A percentile compares a stretch with the other conserved stretches of the same genome.
phyloP scores from a whole-genome alignment of 1,139 yeast species.

The Saccharomyces hybrid region DNA sequence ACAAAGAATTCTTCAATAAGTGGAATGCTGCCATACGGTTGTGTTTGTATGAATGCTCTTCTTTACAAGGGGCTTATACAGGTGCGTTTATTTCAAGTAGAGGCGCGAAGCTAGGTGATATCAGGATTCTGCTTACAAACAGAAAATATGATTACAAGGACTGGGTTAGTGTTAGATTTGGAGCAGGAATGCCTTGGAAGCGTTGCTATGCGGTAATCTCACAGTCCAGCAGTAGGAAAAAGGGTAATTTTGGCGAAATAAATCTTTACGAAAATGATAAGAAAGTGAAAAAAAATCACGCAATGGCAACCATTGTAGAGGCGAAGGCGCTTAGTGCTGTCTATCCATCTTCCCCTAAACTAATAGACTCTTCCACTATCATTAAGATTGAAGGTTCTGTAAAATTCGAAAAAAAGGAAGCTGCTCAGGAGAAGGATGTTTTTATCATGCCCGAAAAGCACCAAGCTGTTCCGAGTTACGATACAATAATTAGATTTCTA shows the following conservation, averaged over 20 bases:
- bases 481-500: slow-evolving; percentile 80
- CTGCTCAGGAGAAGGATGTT: slow-evolving; percentile 69
- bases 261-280: slow-evolving; percentile 60
- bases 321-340: slow-evolving; percentile 80
- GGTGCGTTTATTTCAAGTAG: slow-evolving; percentile 87
- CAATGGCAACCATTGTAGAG: slow-evolving; percentile 70
- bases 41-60: slow-evolving; percentile 68
- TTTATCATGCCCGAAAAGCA: slow-evolving; percentile 95
- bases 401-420: slow-evolving; percentile 51
- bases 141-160: slow-evolving; percentile 84
- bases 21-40: slow-evolving; percentile 85
- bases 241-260: slow-evolving; percentile 42
- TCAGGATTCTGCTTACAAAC: slow-evolving; percentile 74
- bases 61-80: slow-evolving; percentile 90
- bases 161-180: slow-evolving; percentile 91
- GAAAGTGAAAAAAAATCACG: slow-evolving; percentile 49
- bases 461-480: slow-evolving; percentile 89
- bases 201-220: slow-evolving; percentile 90
- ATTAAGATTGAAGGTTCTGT: slow-evolving; percentile 82
- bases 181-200: slow-evolving; percentile 97
- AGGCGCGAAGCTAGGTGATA: slow-evolving; percentile 81
- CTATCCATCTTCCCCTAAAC: slow-evolving; percentile 77
- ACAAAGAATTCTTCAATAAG: slow-evolving; percentile 43
- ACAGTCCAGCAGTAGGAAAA: slow-evolving; percentile 49
- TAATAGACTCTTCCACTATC: slow-evolving; percentile 82